phyloP scores from a whole-genome alignment of 345 rosid genomes.

The Noccaea caerulescens region DNA sequence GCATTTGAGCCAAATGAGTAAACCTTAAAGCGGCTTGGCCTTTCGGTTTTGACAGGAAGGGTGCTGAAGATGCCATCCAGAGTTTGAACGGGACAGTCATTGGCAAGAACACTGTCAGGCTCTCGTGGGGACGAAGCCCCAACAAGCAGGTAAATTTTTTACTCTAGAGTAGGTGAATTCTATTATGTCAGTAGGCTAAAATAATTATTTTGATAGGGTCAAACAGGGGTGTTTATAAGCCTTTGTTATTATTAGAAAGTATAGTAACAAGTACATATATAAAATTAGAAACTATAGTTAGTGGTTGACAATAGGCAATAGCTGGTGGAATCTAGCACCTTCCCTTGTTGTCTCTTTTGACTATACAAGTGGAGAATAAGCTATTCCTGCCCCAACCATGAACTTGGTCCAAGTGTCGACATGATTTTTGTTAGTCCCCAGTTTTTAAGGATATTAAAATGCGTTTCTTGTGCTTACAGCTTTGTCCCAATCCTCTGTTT shows the following conservation, averaged over 20 bases:
- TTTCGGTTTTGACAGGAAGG: slow-evolving; percentile 56
- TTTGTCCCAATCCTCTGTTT: slow-evolving; percentile 2
- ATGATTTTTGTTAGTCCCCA: slow-evolving; percentile 3
- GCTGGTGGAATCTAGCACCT: slow-evolving; percentile 35
- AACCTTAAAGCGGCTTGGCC: neutral
- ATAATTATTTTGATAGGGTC: slow-evolving; percentile 12
- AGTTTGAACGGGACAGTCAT: slow-evolving; percentile 73
- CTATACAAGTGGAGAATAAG: slow-evolving; percentile 33
- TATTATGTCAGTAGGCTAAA: neutral
- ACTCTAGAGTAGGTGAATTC: slow-evolving; percentile 1
- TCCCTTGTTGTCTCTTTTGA: slow-evolving; percentile 8
- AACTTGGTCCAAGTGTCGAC: slow-evolving; percentile 9
- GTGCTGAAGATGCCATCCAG: slow-evolving; percentile 85
- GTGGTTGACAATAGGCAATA: slow-evolving; percentile 34
- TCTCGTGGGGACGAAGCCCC: slow-evolving; percentile 95
- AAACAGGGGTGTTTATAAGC: slow-evolving; percentile 9
- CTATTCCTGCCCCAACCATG: slow-evolving; percentile 15
- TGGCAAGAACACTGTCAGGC: slow-evolving; percentile 92
- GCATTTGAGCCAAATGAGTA: neutral
- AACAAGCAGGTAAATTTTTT: slow-evolving; percentile 69
- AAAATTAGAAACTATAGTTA: slow-evolving; percentile 7
- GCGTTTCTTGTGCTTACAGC: neutral
- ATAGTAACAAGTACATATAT: neutral
- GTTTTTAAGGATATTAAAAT: neutral
- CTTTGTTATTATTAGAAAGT: slow-evolving; percentile 10